Percentiles rank a stretch among this genome's conserved stretches.
Conservation (phyloP, 441 rosid species). For the Iberis amara region DNA sequence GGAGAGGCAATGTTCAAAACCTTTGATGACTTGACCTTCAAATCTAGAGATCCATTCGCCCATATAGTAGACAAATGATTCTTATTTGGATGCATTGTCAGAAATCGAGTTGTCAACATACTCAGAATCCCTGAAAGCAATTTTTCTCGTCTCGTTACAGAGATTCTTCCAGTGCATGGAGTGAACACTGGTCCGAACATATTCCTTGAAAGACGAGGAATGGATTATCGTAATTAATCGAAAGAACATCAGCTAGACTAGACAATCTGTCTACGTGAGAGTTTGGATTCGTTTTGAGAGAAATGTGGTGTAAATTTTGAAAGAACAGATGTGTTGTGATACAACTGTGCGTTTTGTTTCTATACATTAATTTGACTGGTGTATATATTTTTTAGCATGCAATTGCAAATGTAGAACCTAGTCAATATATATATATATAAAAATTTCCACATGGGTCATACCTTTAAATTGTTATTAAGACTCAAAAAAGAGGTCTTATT, state of each 20-base stretch:
- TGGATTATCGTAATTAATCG: slow-evolving; percentile 1
- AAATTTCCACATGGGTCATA: too few relatives aligned
- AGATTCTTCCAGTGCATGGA: slow-evolving; percentile 1
- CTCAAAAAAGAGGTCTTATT: too few relatives aligned
- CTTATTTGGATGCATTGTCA: background rate
- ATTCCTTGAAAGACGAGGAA: slow-evolving; percentile 1
- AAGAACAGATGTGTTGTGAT: background rate
- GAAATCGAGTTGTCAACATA: background rate
- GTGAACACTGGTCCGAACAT: background rate
- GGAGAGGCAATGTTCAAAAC: slow-evolving; percentile 11
- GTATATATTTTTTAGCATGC: too few relatives aligned
- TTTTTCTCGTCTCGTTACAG: background rate
- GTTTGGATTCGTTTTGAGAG: background rate
- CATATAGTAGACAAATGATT: background rate
- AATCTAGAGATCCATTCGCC: background rate
- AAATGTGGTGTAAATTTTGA: background rate
- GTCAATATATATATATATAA: too few relatives aligned
- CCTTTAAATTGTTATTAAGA: too few relatives aligned
- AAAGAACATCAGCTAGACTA: background rate
- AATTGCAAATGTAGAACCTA: too few relatives aligned
- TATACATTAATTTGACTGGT: too few relatives aligned
- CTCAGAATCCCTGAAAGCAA: background rate
- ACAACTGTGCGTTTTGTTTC: too few relatives aligned
- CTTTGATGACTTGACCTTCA: background rate
- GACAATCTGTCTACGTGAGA: slow-evolving; percentile 4